Base-by-base conservation (phyloP, 805 yeast genomes). In the Sporopachydermia quercuum region DNA sequence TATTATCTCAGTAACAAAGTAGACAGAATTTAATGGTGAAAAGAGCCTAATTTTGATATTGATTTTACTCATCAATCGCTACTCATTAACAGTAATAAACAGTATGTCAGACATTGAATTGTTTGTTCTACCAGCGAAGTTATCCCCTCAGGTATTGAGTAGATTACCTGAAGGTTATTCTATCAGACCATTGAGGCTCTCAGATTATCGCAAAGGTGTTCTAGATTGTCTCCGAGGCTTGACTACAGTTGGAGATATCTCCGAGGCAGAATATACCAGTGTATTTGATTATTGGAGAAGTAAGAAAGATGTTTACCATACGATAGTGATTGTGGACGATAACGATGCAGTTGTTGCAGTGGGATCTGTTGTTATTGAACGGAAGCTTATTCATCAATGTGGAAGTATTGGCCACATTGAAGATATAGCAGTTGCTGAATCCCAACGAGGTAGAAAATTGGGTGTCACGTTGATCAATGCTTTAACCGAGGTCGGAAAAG, bases 321-420 rank as follows among this genome's bases (percentile, higher is more conserved):
- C 81, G 0, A 57, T 71, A 33, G 96, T 86, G 3, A 76, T 91
- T 38, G 60, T 72, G 6, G 68, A 78, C 47, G 54, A 52, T 1
- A 47, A 56, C 0, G 74, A 68, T 5, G 49, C 49, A 3, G 73
- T 86, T 6, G 94, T 83, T 1, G 96, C 93, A 3, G 74, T 86
- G 0, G 97, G 97, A 0, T 76, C 80, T 55, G 60, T 89, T 11
- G 51, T 91, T 6, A 63, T 91, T 4, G 98, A 89, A 56, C 69
- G 68, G 38, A 89, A 89, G 57, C 54, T 60, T 79, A 85, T 91
- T 45, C 98, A 89, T 58, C 72, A 63, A 34, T 76, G 91, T 55
- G 93, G 94, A 0, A 58, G 68, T 39, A 93, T 84, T 3, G 97
- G 97, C 2, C 97, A 89, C 60, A 80, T 89, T 46, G 98, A 89